A percentile compares a stretch with the other conserved stretches of the same genome.
These are phyloP conservation scores for Paraleonurus japonicus DNA, from an alignment of 257 asterid genomes.

Conservation along the genomic window DNA sequence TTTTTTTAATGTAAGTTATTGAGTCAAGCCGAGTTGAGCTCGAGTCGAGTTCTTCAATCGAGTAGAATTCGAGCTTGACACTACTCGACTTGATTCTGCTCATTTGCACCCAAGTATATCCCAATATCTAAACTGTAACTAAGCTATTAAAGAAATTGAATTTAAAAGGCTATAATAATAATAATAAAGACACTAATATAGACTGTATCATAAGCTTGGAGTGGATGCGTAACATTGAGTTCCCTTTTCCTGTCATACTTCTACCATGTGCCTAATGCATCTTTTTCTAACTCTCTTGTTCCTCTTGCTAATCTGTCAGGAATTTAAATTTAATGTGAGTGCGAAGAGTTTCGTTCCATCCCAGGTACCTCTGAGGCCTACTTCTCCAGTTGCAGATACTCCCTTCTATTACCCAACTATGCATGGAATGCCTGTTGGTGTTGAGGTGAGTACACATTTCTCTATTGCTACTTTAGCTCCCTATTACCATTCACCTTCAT, in stretches of 20 bases:
- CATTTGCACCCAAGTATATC: no score
- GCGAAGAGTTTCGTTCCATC: slow-evolving; percentile 86
- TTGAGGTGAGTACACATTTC: slow-evolving; percentile 59
- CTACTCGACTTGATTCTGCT: no score
- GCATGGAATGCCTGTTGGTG: slow-evolving; percentile 85
- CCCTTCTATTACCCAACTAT: slow-evolving; percentile 83
- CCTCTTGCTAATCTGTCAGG: slow-evolving; percentile 48
- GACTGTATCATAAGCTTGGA: no score
- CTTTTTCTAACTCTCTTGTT: slow-evolving; percentile 19
- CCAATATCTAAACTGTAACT: no score
- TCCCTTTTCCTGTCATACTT: neutral
- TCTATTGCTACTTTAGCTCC: slow-evolving; percentile 4
- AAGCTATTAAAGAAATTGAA: no score
- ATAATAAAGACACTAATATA: no score
- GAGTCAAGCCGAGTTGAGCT: no score
- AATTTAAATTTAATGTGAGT: slow-evolving; percentile 78
- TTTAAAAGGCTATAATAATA: no score
- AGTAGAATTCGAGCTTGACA: no score
- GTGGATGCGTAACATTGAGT: neutral
- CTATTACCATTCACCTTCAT: neutral
- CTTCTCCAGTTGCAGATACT: slow-evolving; percentile 83
- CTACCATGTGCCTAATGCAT: neutral
- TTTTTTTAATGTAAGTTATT: no score
- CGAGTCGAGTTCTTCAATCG: no score
- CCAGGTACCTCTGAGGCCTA: slow-evolving; percentile 65